Conservation (phyloP, 2,329 filamentous ascomycete species). For the Sarocladium strictum region DNA sequence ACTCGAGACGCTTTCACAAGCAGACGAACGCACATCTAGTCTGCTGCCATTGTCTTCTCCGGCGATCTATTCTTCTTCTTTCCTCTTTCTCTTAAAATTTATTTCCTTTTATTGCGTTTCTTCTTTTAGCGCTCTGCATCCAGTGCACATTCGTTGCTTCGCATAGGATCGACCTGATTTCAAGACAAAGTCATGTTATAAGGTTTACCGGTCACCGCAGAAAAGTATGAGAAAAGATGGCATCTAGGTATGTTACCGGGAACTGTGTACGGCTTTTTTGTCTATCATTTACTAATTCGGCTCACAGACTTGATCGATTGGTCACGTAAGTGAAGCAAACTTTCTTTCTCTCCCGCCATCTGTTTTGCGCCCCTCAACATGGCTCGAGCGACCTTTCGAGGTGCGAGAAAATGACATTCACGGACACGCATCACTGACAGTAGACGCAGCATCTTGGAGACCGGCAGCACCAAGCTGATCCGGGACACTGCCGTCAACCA, state of each 20-base stretch:
- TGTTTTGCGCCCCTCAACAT: neutral
- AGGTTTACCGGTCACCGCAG: constrained; percentile 1
- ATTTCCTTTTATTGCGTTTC: neutral
- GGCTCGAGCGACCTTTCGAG: no score
- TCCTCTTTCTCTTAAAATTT: neutral
- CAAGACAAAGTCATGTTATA: constrained; percentile 22
- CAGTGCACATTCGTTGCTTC: neutral
- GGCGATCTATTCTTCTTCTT: no score
- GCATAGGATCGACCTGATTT: neutral
- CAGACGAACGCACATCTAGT: neutral
- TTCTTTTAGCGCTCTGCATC: no score
- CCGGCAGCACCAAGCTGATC: constrained; percentile 91
- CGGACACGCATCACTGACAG: constrained; percentile 10
- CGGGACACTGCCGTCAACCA: constrained; percentile 96
- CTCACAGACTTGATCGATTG: constrained; percentile 67
- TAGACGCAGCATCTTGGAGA: constrained; percentile 74
- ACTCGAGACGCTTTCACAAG: neutral
- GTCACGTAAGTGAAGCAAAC: constrained; percentile 64
- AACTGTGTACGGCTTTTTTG: neutral
- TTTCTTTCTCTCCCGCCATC: neutral
- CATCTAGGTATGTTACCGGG: constrained; percentile 41
- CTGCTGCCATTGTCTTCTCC: no score
- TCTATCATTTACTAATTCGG: neutral
- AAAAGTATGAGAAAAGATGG: constrained; percentile 41
- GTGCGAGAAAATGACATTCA: no score